A percentile compares a stretch with the other conserved stretches of the same genome.
These are phyloP conservation scores for Cyclanthera cordifolia DNA, from an alignment of 306 rosid species.

Conservation along the genomic window DNA sequence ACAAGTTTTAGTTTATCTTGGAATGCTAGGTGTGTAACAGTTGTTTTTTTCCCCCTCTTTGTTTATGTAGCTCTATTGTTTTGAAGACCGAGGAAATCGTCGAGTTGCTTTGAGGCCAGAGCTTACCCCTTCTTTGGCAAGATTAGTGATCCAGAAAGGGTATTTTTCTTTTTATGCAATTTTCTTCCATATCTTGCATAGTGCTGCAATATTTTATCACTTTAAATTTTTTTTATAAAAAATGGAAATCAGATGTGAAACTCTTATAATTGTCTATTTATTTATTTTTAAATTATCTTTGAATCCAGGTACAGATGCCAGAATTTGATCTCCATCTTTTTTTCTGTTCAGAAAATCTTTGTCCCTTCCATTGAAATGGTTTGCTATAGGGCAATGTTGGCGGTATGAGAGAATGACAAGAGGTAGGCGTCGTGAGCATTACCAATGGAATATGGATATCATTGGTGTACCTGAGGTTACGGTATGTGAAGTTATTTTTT, in stretches of 20 bases:
- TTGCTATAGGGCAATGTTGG: slow-evolving; percentile 97
- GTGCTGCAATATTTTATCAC: background rate
- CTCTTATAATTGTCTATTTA: slow-evolving; percentile 4
- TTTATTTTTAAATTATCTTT: slow-evolving; percentile 20
- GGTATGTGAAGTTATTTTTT: slow-evolving; percentile 28
- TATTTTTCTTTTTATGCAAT: slow-evolving; percentile 18
- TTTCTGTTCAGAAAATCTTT: slow-evolving; percentile 64
- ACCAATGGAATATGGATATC: slow-evolving; percentile 97
- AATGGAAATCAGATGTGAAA: background rate
- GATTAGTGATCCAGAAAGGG: slow-evolving; percentile 96
- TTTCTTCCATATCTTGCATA: background rate
- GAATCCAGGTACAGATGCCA: slow-evolving; percentile 28
- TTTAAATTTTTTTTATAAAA: slow-evolving; percentile 4
- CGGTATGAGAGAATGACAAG: slow-evolving; percentile 97
- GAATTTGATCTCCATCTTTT: slow-evolving; percentile 32
- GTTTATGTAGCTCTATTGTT: slow-evolving; percentile 75
- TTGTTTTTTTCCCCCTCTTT: slow-evolving; percentile 1
- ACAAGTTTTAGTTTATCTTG: background rate
- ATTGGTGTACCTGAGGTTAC: slow-evolving; percentile 80
- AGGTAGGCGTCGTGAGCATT: slow-evolving; percentile 93
- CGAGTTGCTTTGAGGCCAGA: slow-evolving; percentile 95
- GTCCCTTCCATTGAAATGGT: slow-evolving; percentile 89
- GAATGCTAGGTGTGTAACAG: background rate
- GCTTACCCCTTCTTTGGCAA: slow-evolving; percentile 94
- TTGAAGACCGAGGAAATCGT: slow-evolving; percentile 92